phyloP scores from a whole-genome alignment of 495 filamentous ascomycete species.

The Aspergillus haitiensis region DNA sequence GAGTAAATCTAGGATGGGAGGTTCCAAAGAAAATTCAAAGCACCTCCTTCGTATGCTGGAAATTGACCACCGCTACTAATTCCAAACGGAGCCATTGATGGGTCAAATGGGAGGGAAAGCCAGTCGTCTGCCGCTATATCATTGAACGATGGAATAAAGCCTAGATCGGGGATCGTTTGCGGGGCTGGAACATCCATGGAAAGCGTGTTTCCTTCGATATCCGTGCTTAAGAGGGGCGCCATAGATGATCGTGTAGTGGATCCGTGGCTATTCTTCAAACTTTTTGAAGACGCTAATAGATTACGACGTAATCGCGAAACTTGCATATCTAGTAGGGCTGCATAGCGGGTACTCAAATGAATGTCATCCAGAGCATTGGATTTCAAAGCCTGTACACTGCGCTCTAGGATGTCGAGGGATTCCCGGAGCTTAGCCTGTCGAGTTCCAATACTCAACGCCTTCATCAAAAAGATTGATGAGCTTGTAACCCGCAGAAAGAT shows the following conservation, averaged over 20 bases:
- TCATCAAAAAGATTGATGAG: slow-evolving; percentile 55
- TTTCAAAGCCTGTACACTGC: slow-evolving; percentile 48
- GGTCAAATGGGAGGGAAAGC: slow-evolving; percentile 55
- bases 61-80: slow-evolving; percentile 46
- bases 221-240: slow-evolving; percentile 34
- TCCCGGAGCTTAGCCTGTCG: slow-evolving; percentile 49
- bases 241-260: slow-evolving; percentile 32
- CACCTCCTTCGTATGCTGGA: slow-evolving; percentile 51
- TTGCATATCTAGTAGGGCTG: slow-evolving; percentile 51
- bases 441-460: slow-evolving; percentile 52
- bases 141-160: slow-evolving; percentile 37
- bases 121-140: slow-evolving; percentile 51
- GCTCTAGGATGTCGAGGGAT: slow-evolving; percentile 50
- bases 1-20: slow-evolving; percentile 36
- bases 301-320: slow-evolving; percentile 47
- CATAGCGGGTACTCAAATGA: slow-evolving; percentile 53
- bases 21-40: slow-evolving; percentile 54
- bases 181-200: slow-evolving; percentile 26
- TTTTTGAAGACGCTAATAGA: slow-evolving; percentile 41
- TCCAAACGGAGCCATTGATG: slow-evolving; percentile 55
- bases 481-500: slow-evolving; percentile 54
- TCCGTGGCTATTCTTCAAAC: slow-evolving; percentile 28
- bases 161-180: slow-evolving; percentile 36
- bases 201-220: slow-evolving; percentile 26
- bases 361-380: slow-evolving; percentile 54